These are phyloP conservation scores for Alternaria sp. DNA, from an alignment of 2,329 filamentous ascomycete genomes.

Conservation along the genomic window DNA sequence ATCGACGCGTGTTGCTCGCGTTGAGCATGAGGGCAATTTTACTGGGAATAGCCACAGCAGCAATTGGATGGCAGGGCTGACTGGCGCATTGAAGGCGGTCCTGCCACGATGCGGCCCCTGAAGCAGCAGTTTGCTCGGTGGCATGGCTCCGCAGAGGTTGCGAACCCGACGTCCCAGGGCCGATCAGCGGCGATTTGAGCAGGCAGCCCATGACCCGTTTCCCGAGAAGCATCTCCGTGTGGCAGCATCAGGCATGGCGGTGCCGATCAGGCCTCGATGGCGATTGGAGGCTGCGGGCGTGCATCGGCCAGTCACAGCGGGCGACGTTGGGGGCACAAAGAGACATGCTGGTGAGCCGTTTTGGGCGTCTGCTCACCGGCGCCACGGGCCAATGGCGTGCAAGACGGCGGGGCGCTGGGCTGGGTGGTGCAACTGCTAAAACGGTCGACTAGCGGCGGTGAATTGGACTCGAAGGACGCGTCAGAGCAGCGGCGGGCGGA, in stretches of 20 bases:
- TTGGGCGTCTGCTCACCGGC: slow-evolving; percentile 36
- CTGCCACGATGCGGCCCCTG: slow-evolving; percentile 17
- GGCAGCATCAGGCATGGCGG: slow-evolving; percentile 20
- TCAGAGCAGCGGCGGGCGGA: slow-evolving; percentile 22
- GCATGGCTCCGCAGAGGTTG: slow-evolving; percentile 30
- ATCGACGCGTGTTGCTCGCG: slow-evolving; percentile 32
- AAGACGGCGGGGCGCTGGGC: slow-evolving; percentile 28
- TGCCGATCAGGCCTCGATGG: slow-evolving; percentile 34
- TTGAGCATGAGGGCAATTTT: slow-evolving; percentile 36
- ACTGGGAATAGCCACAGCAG: slow-evolving; percentile 26
- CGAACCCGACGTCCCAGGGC: slow-evolving; percentile 21
- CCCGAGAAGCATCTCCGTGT: slow-evolving; percentile 35
- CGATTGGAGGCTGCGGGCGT: slow-evolving; percentile 22
- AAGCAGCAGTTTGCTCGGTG: slow-evolving; percentile 19
- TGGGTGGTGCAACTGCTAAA: slow-evolving; percentile 40
- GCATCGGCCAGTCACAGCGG: slow-evolving; percentile 30
- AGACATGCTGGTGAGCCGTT: slow-evolving; percentile 32
- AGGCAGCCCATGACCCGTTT: slow-evolving; percentile 29
- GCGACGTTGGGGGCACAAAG: slow-evolving; percentile 28
- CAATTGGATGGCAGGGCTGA: slow-evolving; percentile 18
- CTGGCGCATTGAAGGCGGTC: slow-evolving; percentile 18
- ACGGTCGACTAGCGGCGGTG: slow-evolving; percentile 43
- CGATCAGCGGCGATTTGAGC: slow-evolving; percentile 32
- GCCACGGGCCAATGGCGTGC: slow-evolving; percentile 20
- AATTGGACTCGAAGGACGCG: slow-evolving; percentile 37